A percentile compares a stretch with the other conserved stretches of the same genome.
Conservation (phyloP, 768 basidiomycete genomes). For the Boletellus sp. region DNA sequence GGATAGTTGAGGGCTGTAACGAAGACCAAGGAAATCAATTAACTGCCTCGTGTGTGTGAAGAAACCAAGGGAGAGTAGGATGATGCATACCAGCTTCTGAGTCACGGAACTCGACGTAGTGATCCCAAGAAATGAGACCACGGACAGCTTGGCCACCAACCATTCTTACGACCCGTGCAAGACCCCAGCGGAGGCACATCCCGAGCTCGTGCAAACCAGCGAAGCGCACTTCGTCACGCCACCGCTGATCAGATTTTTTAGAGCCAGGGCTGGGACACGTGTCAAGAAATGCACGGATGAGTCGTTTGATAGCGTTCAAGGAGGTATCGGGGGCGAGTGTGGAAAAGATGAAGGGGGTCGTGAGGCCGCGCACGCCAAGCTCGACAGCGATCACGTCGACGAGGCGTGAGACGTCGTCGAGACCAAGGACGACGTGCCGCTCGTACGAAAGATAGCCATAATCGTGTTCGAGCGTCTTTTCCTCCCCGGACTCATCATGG, state of each 20-base stretch:
- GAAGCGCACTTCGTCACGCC: constrained; percentile 79
- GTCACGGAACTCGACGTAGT: constrained; percentile 77
- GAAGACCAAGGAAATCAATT: constrained; percentile 16
- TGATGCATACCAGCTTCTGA: constrained; percentile 70
- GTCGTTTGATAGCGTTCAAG: constrained; percentile 63
- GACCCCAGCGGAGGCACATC: constrained; percentile 90
- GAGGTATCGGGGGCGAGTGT: constrained; percentile 83
- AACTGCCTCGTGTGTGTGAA: constrained; percentile 26
- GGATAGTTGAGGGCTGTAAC: constrained; percentile 59
- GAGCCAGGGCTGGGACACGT: constrained; percentile 43
- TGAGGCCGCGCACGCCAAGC: constrained; percentile 69
- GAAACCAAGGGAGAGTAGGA: constrained; percentile 16
- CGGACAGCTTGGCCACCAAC: constrained; percentile 71
- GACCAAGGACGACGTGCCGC: constrained; percentile 71
- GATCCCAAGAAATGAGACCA: constrained; percentile 82
- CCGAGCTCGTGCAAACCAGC: constrained; percentile 86
- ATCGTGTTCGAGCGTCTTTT: constrained; percentile 40
- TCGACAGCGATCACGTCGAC: constrained; percentile 69
- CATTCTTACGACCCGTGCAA: constrained; percentile 73
- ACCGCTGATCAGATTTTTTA: constrained; percentile 47
- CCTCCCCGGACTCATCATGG: constrained; percentile 35
- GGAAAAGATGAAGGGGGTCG: constrained; percentile 90
- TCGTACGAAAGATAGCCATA: constrained; percentile 77
- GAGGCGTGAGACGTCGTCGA: constrained; percentile 67
- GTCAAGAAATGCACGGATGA: constrained; percentile 79